These are phyloP conservation scores for Monosporascus ibericus DNA, from an alignment of 2,329 filamentous ascomycete species.

Conservation along the genomic window DNA sequence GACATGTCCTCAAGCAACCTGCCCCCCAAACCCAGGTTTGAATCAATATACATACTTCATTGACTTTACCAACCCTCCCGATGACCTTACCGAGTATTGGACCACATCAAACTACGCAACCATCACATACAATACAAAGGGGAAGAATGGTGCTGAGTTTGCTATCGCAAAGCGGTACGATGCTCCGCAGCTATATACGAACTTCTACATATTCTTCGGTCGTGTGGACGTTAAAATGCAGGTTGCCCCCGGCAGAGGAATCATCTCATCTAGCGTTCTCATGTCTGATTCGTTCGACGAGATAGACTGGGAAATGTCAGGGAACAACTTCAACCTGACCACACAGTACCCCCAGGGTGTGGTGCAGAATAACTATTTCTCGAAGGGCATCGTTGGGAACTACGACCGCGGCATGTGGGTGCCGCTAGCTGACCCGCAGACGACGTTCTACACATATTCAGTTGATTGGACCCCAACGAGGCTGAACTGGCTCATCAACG, in stretches of 20 bases:
- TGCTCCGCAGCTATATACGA: constrained; percentile 12
- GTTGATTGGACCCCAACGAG: constrained; percentile 12
- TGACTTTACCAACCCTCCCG: constrained; percentile 10
- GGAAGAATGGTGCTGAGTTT: constrained; percentile 13
- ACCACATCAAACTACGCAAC: constrained; percentile 12
- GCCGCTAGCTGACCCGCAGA: constrained; percentile 7
- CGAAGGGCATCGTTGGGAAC: constrained; percentile 7
- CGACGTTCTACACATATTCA: constrained; percentile 14
- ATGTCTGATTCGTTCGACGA: constrained; percentile 15
- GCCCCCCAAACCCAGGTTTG: constrained; percentile 10
- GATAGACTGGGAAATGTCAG: constrained; percentile 17
- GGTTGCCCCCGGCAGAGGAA: constrained; percentile 11
- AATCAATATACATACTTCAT: constrained; percentile 10
- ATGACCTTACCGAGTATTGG: constrained; percentile 6
- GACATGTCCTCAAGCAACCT: constrained; percentile 4
- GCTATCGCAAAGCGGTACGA: constrained; percentile 10
- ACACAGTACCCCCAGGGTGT: constrained; percentile 9
- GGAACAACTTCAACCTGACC: constrained; percentile 12
- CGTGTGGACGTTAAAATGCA: constrained; percentile 14
- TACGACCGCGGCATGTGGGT: constrained; percentile 8
- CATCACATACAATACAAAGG: constrained; percentile 11
- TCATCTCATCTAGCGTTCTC: constrained; percentile 13
- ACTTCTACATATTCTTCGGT: constrained; percentile 14
- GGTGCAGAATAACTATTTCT: constrained; percentile 12
- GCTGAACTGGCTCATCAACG: constrained; percentile 13